Conservation (phyloP, 2,329 filamentous ascomycete species). For the Colletotrichum agaves region DNA sequence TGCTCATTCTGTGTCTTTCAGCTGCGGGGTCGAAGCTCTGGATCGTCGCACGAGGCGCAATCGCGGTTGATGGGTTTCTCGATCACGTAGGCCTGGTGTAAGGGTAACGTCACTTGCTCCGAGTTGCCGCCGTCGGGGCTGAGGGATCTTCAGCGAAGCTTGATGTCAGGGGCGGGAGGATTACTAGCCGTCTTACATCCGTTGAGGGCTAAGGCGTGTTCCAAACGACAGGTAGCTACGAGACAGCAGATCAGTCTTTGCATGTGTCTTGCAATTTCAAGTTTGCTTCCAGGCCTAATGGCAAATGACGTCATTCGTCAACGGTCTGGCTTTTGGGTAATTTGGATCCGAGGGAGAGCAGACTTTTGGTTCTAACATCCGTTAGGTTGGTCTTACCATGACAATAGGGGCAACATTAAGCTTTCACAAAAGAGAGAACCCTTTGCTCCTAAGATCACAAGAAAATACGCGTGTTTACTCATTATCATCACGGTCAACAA, state of each 20-base stretch:
- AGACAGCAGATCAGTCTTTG: not conserved
- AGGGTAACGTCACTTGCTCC: not conserved
- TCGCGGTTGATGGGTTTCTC: not conserved
- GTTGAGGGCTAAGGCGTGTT: not conserved
- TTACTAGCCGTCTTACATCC: slow-evolving; percentile 6
- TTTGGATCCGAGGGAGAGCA: not conserved
- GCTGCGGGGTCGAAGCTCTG: slow-evolving; percentile 12
- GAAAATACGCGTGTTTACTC: too few relatives aligned
- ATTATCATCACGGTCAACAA: too few relatives aligned
- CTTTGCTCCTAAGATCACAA: too few relatives aligned
- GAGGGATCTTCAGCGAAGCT: not conserved
- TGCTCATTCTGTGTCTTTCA: not conserved
- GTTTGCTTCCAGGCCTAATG: not conserved
- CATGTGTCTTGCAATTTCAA: slow-evolving; percentile 24
- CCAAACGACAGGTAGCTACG: not conserved
- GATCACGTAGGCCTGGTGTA: rapidly evolving
- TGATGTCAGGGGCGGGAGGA: not conserved
- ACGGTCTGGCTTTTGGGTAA: not conserved
- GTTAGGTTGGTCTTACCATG: too few relatives aligned
- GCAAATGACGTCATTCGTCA: slow-evolving; percentile 23
- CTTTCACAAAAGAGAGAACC: too few relatives aligned
- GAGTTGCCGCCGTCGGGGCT: not conserved
- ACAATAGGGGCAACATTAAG: too few relatives aligned
- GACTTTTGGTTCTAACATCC: too few relatives aligned
- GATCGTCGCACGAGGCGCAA: slow-evolving; percentile 2